Evolutionary conservation across 306 rosid genomes (phyloP).

Genomic region (Cicer judaicum): DNA sequence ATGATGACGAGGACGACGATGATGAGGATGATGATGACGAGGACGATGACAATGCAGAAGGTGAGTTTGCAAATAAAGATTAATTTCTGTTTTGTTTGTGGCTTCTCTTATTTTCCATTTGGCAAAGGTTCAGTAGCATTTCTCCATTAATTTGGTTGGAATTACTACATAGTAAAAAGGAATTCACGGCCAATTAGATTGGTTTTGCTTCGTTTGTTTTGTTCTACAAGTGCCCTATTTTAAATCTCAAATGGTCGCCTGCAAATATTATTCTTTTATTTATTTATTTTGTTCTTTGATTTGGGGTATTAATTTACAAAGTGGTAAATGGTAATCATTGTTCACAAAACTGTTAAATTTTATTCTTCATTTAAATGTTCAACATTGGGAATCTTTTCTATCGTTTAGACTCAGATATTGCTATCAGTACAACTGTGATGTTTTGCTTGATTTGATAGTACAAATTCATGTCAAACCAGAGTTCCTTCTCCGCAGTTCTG

Average conservation of each 20-base stretch:
- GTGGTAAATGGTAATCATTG: neutral
- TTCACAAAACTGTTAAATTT: neutral
- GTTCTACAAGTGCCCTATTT: neutral
- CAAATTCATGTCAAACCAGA: neutral
- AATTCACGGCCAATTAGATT: neutral
- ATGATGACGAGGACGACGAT: slow-evolving; percentile 60
- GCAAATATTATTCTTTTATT: neutral
- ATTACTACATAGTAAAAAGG: neutral
- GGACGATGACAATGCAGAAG: slow-evolving; percentile 71
- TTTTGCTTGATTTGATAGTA: neutral
- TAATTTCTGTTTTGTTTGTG: neutral
- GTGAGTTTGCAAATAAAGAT: slow-evolving; percentile 50
- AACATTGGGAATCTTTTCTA: neutral
- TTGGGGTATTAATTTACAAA: neutral
- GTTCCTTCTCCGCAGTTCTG: neutral
- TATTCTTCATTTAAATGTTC: neutral
- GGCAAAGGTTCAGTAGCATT: neutral
- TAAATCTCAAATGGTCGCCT: neutral
- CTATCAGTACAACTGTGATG: neutral
- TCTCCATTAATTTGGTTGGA: neutral
- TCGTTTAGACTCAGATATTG: neutral
- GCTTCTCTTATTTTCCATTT: neutral
- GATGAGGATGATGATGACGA: slow-evolving; percentile 62
- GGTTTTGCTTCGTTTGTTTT: slow-evolving; percentile 7
- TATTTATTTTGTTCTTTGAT: neutral